These are phyloP conservation scores for Colletotrichum coccodes DNA, from an alignment of 2,329 filamentous ascomycete genomes.

Conservation along the genomic window DNA sequence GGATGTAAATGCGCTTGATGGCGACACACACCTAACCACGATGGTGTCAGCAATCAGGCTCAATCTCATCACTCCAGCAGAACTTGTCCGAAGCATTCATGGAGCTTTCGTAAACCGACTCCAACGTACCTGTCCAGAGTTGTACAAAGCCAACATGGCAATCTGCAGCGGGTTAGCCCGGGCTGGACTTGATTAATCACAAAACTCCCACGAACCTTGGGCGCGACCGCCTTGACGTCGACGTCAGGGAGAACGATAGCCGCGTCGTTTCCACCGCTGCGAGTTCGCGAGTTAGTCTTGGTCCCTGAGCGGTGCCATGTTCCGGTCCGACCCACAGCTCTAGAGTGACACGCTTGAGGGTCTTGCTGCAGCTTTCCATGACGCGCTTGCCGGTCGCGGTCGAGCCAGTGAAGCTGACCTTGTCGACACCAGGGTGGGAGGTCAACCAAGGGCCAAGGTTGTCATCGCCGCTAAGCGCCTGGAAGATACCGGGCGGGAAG, in stretches of 20 bases:
- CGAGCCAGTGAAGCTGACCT: constrained; percentile 73
- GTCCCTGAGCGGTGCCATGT: background rate
- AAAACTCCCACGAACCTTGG: constrained; percentile 48
- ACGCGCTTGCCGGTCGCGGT: constrained; percentile 70
- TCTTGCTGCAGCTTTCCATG: constrained; percentile 64
- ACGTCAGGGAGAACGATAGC: constrained; percentile 69
- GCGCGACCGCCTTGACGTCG: constrained; percentile 51
- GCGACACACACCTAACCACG: constrained; percentile 58
- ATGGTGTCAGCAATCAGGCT: background rate
- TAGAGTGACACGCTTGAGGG: constrained; percentile 69
- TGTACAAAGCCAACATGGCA: constrained; percentile 63
- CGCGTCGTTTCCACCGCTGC: constrained; percentile 66
- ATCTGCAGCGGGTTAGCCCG: constrained; percentile 40
- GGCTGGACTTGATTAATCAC: background rate
- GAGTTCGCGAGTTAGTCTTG: constrained; percentile 2
- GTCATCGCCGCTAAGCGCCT: constrained; percentile 69
- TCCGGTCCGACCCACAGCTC: constrained; percentile 54
- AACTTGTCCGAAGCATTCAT: constrained; percentile 20
- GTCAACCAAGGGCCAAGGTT: constrained; percentile 69
- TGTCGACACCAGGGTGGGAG: constrained; percentile 67
- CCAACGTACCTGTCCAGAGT: constrained; percentile 55
- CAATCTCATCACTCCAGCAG: too few relatives aligned
- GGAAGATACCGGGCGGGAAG: constrained; percentile 72
- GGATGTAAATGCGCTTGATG: constrained; percentile 65
- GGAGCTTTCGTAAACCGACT: background rate